phyloP scores from a whole-genome alignment of 2,329 filamentous ascomycete species.

The Trichoderma harzianum region DNA sequence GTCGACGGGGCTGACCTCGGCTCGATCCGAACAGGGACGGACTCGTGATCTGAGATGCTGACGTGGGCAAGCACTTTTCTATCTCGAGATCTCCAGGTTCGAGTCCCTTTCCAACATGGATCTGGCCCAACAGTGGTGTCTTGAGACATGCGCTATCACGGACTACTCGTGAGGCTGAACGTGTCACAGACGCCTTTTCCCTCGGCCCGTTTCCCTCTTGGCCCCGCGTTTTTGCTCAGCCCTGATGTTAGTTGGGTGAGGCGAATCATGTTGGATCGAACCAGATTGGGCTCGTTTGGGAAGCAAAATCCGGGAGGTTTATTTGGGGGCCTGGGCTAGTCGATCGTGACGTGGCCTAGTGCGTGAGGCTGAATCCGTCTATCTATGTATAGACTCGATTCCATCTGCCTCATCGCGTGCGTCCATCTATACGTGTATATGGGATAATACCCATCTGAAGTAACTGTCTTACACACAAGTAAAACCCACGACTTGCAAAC shows the following conservation, averaged over 20 bases:
- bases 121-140: background rate
- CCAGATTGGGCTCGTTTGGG: background rate
- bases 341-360: background rate
- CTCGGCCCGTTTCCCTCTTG: background rate
- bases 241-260: background rate
- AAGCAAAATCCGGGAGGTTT: background rate
- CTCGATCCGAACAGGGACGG: background rate
- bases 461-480: background rate
- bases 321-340: background rate
- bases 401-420: background rate
- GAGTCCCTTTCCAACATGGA: too few relatives aligned
- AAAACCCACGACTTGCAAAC: background rate
- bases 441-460: background rate
- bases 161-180: background rate
- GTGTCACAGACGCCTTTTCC: background rate
- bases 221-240: constrained; percentile 1
- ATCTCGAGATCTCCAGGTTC: background rate
- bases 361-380: background rate
- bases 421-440: background rate
- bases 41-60: background rate
- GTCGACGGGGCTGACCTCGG: background rate
- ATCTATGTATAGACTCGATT: background rate
- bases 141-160: background rate
- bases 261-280: background rate
- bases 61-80: background rate